Evolutionary conservation across 306 rosid species (phyloP).

Genomic region (Leucaena leucocephala): DNA sequence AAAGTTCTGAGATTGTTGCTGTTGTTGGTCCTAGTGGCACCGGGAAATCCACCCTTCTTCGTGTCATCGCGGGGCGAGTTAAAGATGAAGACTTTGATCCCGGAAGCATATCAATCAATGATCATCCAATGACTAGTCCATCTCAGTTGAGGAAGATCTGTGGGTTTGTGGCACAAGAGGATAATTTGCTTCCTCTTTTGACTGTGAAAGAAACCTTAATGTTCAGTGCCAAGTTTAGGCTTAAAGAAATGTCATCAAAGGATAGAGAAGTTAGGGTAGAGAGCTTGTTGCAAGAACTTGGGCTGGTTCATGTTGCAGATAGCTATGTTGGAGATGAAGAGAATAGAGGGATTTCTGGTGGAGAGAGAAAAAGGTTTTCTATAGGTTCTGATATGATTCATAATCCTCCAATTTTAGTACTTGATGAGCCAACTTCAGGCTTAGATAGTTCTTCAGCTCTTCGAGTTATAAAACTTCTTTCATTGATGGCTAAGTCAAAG

Average conservation of each 20-base stretch:
- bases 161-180: conserved; percentile 89
- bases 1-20: conserved; percentile 72
- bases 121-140: conserved; percentile 51
- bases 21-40: conserved; percentile 94
- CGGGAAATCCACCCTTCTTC: conserved; percentile 81
- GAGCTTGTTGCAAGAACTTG: conserved; percentile 74
- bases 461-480: conserved; percentile 72
- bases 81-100: conserved; percentile 55
- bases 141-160: conserved; percentile 69
- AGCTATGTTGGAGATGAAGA: conserved; percentile 87
- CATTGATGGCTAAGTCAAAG: conserved; percentile 62
- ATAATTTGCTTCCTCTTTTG: conserved; percentile 78
- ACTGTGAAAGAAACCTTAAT: conserved; percentile 81
- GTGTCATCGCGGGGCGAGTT: conserved; percentile 65
- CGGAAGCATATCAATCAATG: conserved; percentile 58
- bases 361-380: conserved; percentile 13
- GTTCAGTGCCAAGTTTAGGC: conserved; percentile 78
- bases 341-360: conserved; percentile 42
- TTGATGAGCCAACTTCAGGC: conserved; percentile 30
- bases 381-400: conserved; percentile 23
- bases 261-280: conserved; percentile 67
- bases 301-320: conserved; percentile 70
- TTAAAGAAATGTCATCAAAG: conserved; percentile 50
- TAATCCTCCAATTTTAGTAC: conserved; percentile 42
- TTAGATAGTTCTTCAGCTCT: conserved; percentile 45